phyloP scores from a whole-genome alignment of 306 rosid genomes.

The Ammopiptanthus mongolicus region DNA sequence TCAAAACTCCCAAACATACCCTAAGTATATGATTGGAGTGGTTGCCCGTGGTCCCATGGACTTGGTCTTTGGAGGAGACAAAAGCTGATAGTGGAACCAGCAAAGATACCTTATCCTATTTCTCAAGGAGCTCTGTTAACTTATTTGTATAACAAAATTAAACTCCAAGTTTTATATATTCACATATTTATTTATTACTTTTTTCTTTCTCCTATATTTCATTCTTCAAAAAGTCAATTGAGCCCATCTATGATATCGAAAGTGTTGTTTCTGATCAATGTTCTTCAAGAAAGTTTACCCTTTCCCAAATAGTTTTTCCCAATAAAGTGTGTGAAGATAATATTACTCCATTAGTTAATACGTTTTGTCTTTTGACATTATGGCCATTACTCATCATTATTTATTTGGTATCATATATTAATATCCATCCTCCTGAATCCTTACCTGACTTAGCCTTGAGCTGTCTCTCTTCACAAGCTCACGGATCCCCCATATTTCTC shows the following conservation, averaged over 20 bases:
- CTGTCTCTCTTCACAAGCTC: slow-evolving; percentile 1
- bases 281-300: no score
- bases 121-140: not conserved
- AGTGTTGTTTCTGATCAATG: no score
- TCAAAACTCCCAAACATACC: no score
- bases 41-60: not conserved
- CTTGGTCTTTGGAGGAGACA: not conserved
- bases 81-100: slow-evolving; percentile 31
- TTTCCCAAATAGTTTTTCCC: not conserved
- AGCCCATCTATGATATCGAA: no score
- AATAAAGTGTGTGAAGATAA: no score
- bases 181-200: no score
- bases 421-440: slow-evolving; percentile 4
- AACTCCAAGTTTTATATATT: no score
- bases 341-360: not conserved
- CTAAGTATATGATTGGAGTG: not conserved
- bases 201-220: no score
- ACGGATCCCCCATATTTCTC: slow-evolving; percentile 34
- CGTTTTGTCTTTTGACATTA: not conserved
- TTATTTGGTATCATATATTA: not conserved
- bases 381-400: not conserved
- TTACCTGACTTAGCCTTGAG: no score
- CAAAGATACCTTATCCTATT: slow-evolving; percentile 17
- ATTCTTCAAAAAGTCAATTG: no score
- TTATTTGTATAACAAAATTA: no score